phyloP scores from a whole-genome alignment of 148 eudicot genomes.

The Cornus controversa region DNA sequence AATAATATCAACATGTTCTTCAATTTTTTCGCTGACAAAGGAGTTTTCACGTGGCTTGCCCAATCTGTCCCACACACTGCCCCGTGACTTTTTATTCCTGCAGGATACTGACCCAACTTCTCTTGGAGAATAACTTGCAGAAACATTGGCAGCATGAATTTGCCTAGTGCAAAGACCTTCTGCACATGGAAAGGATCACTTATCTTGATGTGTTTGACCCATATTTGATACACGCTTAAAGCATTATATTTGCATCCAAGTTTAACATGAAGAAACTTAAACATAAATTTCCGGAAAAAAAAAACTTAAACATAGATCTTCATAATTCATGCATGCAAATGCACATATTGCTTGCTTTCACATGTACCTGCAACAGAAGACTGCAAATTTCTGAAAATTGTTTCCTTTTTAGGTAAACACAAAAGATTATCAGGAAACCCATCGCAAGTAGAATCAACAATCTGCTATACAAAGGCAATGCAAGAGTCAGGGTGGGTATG shows the following conservation, averaged over 20 bases:
- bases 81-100: constrained; percentile 12
- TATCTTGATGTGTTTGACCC: constrained; percentile 5
- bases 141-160: constrained; percentile 9
- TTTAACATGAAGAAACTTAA: neutral
- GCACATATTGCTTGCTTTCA: neutral
- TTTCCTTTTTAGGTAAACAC: constrained; percentile 13
- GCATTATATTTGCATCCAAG: neutral
- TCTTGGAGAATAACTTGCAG: constrained; percentile 6
- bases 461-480: constrained; percentile 3
- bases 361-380: constrained; percentile 13
- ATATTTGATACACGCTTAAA: constrained; percentile 1
- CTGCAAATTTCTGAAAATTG: constrained; percentile 3
- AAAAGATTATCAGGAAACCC: constrained; percentile 7
- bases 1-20: constrained; percentile 4
- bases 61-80: constrained; percentile 35
- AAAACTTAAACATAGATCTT: neutral
- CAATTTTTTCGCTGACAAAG: neutral
- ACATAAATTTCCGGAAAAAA: constrained; percentile 3
- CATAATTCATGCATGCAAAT: neutral
- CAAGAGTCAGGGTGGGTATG: neutral
- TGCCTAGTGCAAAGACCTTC: constrained; percentile 5
- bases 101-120: constrained; percentile 1
- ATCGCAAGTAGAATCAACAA: constrained; percentile 4
- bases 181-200: constrained; percentile 9
- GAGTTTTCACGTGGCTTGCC: constrained; percentile 22